Percentiles rank a stretch among this genome's conserved stretches.
Evolutionary conservation across 2,329 filamentous ascomycete species (phyloP).

Genomic region (Aureobasidium sp.): DNA sequence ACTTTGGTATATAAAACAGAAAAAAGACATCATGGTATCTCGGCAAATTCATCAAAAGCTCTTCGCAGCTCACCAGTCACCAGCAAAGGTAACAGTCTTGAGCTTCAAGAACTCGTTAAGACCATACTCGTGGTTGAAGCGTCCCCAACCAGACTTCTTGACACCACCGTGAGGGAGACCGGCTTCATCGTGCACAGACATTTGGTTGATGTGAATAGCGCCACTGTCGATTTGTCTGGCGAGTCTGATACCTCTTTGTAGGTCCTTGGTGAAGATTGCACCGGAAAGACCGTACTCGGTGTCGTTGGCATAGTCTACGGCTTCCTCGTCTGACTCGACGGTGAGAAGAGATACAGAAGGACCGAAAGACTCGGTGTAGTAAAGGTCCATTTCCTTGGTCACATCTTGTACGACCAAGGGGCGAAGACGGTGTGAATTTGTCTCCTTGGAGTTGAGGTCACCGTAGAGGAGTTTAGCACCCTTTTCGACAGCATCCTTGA

Average conservation of each 20-base stretch:
- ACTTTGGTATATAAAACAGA: neutral
- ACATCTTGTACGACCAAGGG: conserved; percentile 62
- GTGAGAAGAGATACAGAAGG: conserved; percentile 61
- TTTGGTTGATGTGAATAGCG: conserved; percentile 44
- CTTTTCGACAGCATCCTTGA: conserved; percentile 46
- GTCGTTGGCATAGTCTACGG: conserved; percentile 66
- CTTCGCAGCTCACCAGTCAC: neutral
- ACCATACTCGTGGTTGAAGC: conserved; percentile 11
- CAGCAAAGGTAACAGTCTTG: conserved; percentile 25
- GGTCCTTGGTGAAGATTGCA: conserved; percentile 63
- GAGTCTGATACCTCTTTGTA: conserved; percentile 39
- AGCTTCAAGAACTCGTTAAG: conserved; percentile 26
- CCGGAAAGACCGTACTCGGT: conserved; percentile 68
- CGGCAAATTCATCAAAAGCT: neutral
- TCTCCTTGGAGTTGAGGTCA: conserved; percentile 24
- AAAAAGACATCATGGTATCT: neutral
- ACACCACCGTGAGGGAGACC: conserved; percentile 41
- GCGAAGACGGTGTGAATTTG: conserved; percentile 37
- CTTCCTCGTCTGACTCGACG: conserved; percentile 61
- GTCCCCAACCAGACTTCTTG: conserved; percentile 40
- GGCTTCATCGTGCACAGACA: conserved; percentile 43
- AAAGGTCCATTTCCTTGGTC: conserved; percentile 64
- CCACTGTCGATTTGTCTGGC: conserved; percentile 49
- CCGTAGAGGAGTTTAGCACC: conserved; percentile 52
- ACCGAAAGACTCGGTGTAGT: conserved; percentile 66